phyloP scores from a whole-genome alignment of 2,329 filamentous ascomycete genomes.

The Aspergillus alliaceus region DNA sequence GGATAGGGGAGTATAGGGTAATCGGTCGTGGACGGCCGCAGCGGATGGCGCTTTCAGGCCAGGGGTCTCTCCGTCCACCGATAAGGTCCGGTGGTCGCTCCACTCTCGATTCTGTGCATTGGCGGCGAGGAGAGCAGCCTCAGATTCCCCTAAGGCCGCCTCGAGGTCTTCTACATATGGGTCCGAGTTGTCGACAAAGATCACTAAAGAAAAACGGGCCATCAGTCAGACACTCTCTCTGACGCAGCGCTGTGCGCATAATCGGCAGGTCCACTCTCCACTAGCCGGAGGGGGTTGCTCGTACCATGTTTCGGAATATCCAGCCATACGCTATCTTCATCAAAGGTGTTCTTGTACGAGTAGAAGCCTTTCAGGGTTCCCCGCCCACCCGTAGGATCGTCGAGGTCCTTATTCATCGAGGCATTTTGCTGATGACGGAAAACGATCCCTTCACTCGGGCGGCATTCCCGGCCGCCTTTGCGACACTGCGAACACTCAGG shows the following conservation, averaged over 20 bases:
- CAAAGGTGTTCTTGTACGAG: slow-evolving; percentile 66
- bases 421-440: slow-evolving; percentile 71
- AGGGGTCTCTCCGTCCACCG: slow-evolving; percentile 42
- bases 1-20: slow-evolving; percentile 27
- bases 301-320: slow-evolving; percentile 60
- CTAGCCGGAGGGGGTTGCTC: slow-evolving; percentile 7
- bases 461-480: slow-evolving; percentile 61
- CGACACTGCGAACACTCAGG: slow-evolving; percentile 62
- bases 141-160: slow-evolving; percentile 32
- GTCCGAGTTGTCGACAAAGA: slow-evolving; percentile 63
- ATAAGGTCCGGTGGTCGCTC: slow-evolving; percentile 30
- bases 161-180: slow-evolving; percentile 57
- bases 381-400: slow-evolving; percentile 37
- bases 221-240: slow-evolving; percentile 3
- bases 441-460: slow-evolving; percentile 62
- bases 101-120: slow-evolving; percentile 32
- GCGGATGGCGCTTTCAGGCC: slow-evolving; percentile 57
- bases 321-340: slow-evolving; percentile 61
- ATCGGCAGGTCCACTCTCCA: neutral
- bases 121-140: slow-evolving; percentile 28
- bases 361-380: slow-evolving; percentile 61
- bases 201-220: slow-evolving; percentile 45
- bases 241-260: neutral
- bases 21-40: slow-evolving; percentile 47
- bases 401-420: slow-evolving; percentile 59